Conservation (phyloP, 257 asterid genomes). For the Striga asiatica region DNA sequence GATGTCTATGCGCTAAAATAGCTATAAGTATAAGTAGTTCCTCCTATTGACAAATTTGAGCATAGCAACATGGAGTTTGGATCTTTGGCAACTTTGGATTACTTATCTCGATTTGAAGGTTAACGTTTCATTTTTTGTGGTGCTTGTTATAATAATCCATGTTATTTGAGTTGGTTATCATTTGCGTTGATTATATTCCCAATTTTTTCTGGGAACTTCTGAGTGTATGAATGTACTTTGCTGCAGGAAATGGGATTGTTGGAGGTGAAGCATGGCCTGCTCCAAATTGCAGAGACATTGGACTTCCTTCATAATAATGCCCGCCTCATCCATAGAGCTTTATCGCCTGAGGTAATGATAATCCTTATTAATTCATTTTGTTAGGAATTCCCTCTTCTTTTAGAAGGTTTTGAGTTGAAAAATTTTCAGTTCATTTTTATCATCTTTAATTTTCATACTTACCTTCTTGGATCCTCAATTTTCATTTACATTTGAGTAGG, state of each 20-base stretch:
- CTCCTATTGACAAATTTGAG: background rate
- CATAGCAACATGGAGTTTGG: background rate
- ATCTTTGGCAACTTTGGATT: background rate
- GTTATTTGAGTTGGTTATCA: conserved; percentile 10
- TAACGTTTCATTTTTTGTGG: background rate
- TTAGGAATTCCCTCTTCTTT: too few species aligned
- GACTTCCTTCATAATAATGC: conserved; percentile 96
- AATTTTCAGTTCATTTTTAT: background rate
- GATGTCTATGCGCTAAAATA: background rate
- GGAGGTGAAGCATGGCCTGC: conserved; percentile 96
- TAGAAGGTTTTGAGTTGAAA: background rate
- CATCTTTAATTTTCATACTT: background rate
- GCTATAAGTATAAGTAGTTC: background rate
- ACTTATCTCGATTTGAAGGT: conserved; percentile 9
- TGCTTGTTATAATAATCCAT: conserved; percentile 4
- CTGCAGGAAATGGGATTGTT: conserved; percentile 91
- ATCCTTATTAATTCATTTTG: too few species aligned
- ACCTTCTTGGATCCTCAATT: too few species aligned
- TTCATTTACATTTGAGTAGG: background rate
- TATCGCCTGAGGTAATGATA: conserved; percentile 81
- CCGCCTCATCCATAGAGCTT: conserved; percentile 73
- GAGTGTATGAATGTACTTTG: background rate
- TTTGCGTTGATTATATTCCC: background rate
- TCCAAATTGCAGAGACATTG: conserved; percentile 94
- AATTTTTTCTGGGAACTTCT: background rate